A percentile compares a stretch with the other conserved stretches of the same genome.
phyloP scores from a whole-genome alignment of 139 green algal genomes.

The Micractinium sp. region DNA sequence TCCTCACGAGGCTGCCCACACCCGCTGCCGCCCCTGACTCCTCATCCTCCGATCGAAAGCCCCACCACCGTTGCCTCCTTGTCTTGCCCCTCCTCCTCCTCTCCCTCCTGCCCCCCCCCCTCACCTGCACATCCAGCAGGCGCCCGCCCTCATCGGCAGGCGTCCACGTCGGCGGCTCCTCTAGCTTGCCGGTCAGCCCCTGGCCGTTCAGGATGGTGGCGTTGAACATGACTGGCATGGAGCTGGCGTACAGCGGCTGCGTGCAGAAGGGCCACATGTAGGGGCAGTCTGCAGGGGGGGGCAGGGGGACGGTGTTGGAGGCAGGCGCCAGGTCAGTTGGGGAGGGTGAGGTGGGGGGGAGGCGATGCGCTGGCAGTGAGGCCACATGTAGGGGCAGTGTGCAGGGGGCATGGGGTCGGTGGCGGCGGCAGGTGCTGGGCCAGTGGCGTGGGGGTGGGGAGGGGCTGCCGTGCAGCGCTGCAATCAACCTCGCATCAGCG shows the following conservation, averaged over 20 bases:
- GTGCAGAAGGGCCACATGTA: constrained; percentile 97
- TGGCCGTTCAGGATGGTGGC: constrained; percentile 97
- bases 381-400: too few species aligned
- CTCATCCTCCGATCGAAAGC: too few species aligned
- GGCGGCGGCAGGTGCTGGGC: too few species aligned
- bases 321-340: background rate
- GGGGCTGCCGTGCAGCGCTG: too few species aligned
- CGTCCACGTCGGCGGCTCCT: constrained; percentile 63
- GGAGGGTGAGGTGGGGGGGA: too few species aligned
- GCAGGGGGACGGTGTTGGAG: background rate
- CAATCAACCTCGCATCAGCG: too few species aligned
- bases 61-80: too few species aligned
- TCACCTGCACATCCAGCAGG: constrained; percentile 77
- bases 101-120: background rate
- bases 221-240: constrained; percentile 95
- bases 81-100: too few species aligned
- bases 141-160: constrained; percentile 65
- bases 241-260: constrained; percentile 78
- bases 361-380: background rate
- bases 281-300: constrained; percentile 73
- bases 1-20: too few species aligned
- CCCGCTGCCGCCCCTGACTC: too few species aligned
- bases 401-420: too few species aligned
- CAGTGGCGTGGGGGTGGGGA: too few species aligned
- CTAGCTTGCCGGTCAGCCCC: constrained; percentile 76